Evolutionary conservation across 78 protist species (phyloP), one percentile per base, ranked within the genome.

Genomic region (Guillardia theta): DNA sequence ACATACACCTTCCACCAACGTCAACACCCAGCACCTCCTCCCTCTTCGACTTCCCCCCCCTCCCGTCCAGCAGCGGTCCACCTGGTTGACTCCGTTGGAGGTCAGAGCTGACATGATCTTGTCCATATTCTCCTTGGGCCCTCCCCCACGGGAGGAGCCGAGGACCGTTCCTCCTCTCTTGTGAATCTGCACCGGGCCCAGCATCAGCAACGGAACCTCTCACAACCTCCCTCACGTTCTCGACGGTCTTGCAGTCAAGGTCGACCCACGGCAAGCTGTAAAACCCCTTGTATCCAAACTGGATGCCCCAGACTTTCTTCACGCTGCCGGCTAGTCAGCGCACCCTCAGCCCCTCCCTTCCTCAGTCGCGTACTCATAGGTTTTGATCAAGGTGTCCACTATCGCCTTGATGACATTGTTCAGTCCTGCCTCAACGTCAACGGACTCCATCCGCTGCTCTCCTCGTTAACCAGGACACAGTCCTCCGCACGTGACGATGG

Each of bases 81-180:
- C 78, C 37, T 62, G 33, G 64, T 92, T 88, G 41, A 94, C 18
- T 19, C 44, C 58, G 30, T 19, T 22, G 36, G 0, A 0, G n/a
- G 6, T 19, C 80, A 93, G 94, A 12, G 39, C 0, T 41, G 45
- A 94, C 62, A 54, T 4, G 41, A 95, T 96, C 45, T 22, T 10
- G 19, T 0, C 45, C 21, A 50, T 33, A 12, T 70, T 24, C 1
- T 70, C 36, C n/a, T 53, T 12, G 62, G 62, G 33, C 62, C 18
- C 62, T 21, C 92, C 93, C 33, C 96, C 97, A 27, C 97, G 96
- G 2, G 94, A 58, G 22, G 95, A 43, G 2, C 94, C 94, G 37
- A 96, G 96, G 30, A 95, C 4, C 8, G 95, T 44, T 21, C 97
- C 96, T 41, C 97, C 97, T n/a, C 92, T 10, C 62, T 24, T 41